Base-by-base conservation (phyloP, 768 basidiomycete species). In the Piloderma croceum region DNA sequence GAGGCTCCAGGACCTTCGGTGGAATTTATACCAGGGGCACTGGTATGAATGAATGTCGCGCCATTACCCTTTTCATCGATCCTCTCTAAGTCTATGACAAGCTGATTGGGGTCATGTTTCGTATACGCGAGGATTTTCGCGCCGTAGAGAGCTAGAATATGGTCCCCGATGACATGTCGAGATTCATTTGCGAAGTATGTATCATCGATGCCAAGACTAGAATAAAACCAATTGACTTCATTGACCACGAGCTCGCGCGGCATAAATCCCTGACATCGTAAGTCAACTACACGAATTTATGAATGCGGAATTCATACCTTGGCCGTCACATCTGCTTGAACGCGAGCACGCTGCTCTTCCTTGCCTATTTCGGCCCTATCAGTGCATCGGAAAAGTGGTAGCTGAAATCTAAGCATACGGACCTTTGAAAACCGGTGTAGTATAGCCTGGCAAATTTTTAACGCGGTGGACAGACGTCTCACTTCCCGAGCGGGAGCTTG, bases 151-250 rank as follows among this genome's bases (percentile, higher is more conserved):
- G 93, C 92, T 54, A 96, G 80, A 60, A 97, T 82, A 51, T 93
- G 88, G 61, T 90, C 87, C 5, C 77, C 76, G 62, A 90, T 86
- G 48, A 87, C 77, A 32, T 74, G 73, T 43, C 71, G 65, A 1
- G 76, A 75, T 59, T 90, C 86, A 50, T 80, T 86, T 57, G 81
- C 79, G 61, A 97, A 93, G 63, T 94, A 90, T 6, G 83, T 90
- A 65, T 90, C 87, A 68, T 90, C 87, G 70, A 90, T 88, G 49
- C 89, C 87, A 49, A 90, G 82, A 46, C 80, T 73, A 20, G 81
- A 69, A 74, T 97, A 98, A 76, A 96, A 98, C 93, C 93, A 99
- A 60, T 83, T 77, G 54, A 98, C 90, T 63, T 99, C 94, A 60
- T 81, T 79, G 45, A 70, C 64, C 49, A 94, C 85, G 47, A 98